Conservation (phyloP, 2,329 filamentous ascomycete genomes). For the Trichophyton simii region DNA sequence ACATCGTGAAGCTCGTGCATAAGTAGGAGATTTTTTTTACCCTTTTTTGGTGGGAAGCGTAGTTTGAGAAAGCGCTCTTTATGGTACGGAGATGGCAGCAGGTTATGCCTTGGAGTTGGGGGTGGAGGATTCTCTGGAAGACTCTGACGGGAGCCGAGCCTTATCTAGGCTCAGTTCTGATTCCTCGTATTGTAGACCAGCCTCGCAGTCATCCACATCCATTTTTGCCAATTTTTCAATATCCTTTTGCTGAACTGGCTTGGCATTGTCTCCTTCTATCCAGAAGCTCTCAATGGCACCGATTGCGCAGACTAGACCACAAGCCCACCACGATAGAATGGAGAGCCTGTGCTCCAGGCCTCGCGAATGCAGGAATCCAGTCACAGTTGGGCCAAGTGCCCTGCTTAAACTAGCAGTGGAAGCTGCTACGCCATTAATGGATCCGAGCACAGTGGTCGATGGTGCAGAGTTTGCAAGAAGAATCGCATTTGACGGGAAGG, state of each 20-base stretch:
- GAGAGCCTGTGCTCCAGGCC: slow-evolving; percentile 72
- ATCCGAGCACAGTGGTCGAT: slow-evolving; percentile 71
- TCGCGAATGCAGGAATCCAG: slow-evolving; percentile 69
- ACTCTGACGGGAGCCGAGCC: neutral
- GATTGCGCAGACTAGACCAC: slow-evolving; percentile 58
- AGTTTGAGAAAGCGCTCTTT: neutral
- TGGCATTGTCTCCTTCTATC: slow-evolving; percentile 52
- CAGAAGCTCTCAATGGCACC: slow-evolving; percentile 65
- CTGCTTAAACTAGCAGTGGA: slow-evolving; percentile 82
- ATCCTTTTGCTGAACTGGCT: slow-evolving; percentile 3
- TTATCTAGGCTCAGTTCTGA: neutral
- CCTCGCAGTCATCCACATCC: slow-evolving; percentile 17
- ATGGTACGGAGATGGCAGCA: neutral
- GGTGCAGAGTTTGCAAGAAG: slow-evolving; percentile 80
- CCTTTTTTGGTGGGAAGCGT: too few relatives aligned
- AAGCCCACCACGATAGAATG: slow-evolving; percentile 87
- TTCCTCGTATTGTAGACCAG: slow-evolving; percentile 17
- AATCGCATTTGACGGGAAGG: slow-evolving; percentile 82
- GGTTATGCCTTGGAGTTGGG: neutral
- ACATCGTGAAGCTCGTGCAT: neutral
- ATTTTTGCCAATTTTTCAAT: slow-evolving; percentile 7
- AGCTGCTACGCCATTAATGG: slow-evolving; percentile 82
- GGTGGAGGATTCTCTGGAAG: neutral
- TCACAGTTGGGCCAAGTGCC: slow-evolving; percentile 77
- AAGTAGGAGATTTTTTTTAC: neutral